Evolutionary conservation across 257 asterid genomes (phyloP).

Genomic region (Capsicum pubescens): DNA sequence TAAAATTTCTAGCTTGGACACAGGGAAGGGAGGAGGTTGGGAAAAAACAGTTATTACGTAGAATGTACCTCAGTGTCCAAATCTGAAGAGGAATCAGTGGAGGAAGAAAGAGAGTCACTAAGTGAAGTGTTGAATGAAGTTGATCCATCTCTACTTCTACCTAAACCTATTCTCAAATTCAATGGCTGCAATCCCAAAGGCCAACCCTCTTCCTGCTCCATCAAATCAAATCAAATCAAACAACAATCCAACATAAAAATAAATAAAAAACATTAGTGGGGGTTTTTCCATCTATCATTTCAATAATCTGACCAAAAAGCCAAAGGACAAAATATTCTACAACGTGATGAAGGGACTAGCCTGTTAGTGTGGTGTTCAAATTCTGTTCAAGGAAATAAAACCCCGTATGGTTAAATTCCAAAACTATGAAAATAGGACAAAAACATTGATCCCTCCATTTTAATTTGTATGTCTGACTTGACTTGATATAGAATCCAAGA

Average conservation of each 20-base stretch:
- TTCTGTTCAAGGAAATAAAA: background rate
- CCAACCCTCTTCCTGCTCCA: slow-evolving; percentile 62
- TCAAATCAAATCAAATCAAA: slow-evolving; percentile 33
- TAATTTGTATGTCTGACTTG: no score
- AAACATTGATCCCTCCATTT: background rate
- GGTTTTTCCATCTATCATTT: slow-evolving; percentile 10
- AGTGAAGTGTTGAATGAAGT: slow-evolving; percentile 55
- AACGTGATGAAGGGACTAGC: background rate
- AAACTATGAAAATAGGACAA: background rate
- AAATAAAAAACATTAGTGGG: slow-evolving; percentile 22
- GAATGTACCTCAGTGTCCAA: slow-evolving; percentile 51
- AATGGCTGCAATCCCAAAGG: slow-evolving; percentile 59
- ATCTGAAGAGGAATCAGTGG: slow-evolving; percentile 53
- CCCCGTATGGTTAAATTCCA: background rate
- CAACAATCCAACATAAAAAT: background rate
- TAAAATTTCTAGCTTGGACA: no score
- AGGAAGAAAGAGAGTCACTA: slow-evolving; percentile 46
- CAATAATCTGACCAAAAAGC: slow-evolving; percentile 15
- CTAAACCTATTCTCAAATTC: slow-evolving; percentile 52
- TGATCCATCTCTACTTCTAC: slow-evolving; percentile 46
- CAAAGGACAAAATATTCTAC: slow-evolving; percentile 7
- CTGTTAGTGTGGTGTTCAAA: background rate
- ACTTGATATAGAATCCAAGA: no score
- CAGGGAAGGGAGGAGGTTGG: background rate
- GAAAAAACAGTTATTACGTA: background rate